Evolutionary conservation across 169 alveolate species (phyloP), one percentile per base, ranked within the genome.

Genomic region (Plasmodium adleri): DNA sequence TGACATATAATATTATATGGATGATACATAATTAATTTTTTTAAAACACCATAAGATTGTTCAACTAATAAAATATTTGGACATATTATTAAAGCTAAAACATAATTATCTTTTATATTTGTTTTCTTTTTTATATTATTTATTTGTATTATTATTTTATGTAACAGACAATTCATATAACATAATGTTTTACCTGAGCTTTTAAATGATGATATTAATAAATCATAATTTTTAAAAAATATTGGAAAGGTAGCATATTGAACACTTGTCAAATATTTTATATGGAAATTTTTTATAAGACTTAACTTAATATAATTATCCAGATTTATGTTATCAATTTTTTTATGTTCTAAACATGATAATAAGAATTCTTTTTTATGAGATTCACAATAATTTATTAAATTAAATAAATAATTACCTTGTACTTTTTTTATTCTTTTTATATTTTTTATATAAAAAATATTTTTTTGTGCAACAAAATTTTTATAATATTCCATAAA

Each of bases 1-100:
- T 80, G 85, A 39, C 91, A 80, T 26, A 17, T 67, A 2, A 80
- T 66, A n/a, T 50, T 71, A 56, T 32, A 80, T 32, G 91, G 91
- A 62, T 80, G 91, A 60, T 80, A 80, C 70, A 80, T 80, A 20
- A 80, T 26, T 80, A 80, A 80, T 47, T 80, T 49, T 56, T 80
- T 80, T 28, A 80, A 26, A 43, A 80, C 22, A 32, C 39, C 62
- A 56, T 80, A 80, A 1, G 91, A 54, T 15, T 80, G 91, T 68
- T 80, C 91, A 15, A 80, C 83, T 58, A 80, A 64, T 47, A 80
- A 66, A 17, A 68, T 67, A 60, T 80, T 80, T 26, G 91, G 91
- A 22, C 91, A 80, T 28, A 80, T 45, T 9, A 80, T 68, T 50
- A 80, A 47, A 13, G 83, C 91, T 50, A 67, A 43, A 20, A 80